A percentile compares a stretch with the other conserved stretches of the same genome.
phyloP scores from a whole-genome alignment of 108 stramenopile species.

The Pseudonitzschia multistriata region DNA sequence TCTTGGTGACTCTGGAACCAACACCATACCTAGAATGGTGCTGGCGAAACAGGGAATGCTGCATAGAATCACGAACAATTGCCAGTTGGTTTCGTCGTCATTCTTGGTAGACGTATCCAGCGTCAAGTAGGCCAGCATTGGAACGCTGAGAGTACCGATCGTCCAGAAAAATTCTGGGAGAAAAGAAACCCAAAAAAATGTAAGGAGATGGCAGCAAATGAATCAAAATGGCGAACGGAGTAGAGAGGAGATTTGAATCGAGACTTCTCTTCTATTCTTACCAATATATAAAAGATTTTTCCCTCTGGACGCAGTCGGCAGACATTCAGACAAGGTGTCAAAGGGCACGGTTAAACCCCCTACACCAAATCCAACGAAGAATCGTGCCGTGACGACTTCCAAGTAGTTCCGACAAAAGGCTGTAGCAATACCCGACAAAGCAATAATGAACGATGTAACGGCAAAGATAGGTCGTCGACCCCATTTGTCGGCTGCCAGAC shows the following conservation, averaged over 20 bases:
- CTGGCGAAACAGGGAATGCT: conserved; percentile 50
- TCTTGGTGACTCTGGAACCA: conserved; percentile 75
- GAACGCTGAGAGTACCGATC: conserved; percentile 47
- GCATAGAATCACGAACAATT: conserved; percentile 47
- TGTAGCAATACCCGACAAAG: conserved; percentile 64
- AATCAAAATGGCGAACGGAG: conserved; percentile 15
- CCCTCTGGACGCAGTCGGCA: conserved; percentile 51
- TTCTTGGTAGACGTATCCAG: conserved; percentile 9
- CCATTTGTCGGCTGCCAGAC: conserved; percentile 57
- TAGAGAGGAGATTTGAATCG: conserved; percentile 1
- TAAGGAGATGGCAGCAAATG: conserved; percentile 36
- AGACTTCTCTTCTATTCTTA: neutral
- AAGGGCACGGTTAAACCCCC: conserved; percentile 81
- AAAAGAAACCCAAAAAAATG: neutral
- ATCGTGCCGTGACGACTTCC: conserved; percentile 45
- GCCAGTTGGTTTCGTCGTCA: conserved; percentile 37
- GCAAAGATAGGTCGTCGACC: conserved; percentile 69
- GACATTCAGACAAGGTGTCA: conserved; percentile 77
- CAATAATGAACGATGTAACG: conserved; percentile 48
- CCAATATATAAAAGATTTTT: conserved; percentile 31
- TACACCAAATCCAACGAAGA: conserved; percentile 77
- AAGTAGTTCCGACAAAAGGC: conserved; percentile 42
- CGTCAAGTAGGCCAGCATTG: conserved; percentile 50
- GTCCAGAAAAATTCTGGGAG: conserved; percentile 62
- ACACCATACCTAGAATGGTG: conserved; percentile 31